phyloP scores from a whole-genome alignment of 441 rosid genomes.

The Syzygium malaccense region DNA sequence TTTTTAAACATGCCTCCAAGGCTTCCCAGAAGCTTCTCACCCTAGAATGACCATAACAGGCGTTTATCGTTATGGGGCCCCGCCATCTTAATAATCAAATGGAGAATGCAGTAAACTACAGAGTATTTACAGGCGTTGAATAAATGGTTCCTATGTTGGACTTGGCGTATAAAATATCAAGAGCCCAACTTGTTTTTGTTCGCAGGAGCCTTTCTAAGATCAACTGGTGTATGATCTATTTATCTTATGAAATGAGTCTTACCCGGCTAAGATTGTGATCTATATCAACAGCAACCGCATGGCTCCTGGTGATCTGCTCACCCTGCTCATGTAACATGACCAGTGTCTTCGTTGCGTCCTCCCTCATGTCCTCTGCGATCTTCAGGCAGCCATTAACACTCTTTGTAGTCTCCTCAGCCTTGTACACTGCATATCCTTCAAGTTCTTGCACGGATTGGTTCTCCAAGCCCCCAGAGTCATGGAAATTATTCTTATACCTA shows the following conservation, averaged over 20 bases:
- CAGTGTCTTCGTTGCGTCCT: conserved; percentile 62
- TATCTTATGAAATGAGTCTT: conserved; percentile 14
- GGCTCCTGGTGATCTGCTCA: conserved; percentile 79
- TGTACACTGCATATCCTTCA: conserved; percentile 67
- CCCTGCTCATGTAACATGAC: conserved; percentile 74
- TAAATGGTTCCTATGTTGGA: neutral
- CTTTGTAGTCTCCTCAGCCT: conserved; percentile 85
- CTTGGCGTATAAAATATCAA: neutral
- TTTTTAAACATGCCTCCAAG: conserved; percentile 8
- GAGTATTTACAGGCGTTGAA: neutral
- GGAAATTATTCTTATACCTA: conserved; percentile 66
- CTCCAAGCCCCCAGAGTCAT: conserved; percentile 68
- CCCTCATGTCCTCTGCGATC: conserved; percentile 87
- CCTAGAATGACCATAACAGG: neutral
- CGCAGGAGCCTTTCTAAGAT: neutral
- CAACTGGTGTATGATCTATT: neutral
- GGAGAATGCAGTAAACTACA: neutral
- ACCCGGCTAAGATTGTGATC: conserved; percentile 88
- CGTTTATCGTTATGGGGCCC: neutral
- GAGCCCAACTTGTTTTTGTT: neutral
- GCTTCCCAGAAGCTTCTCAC: conserved; percentile 17
- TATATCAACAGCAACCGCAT: conserved; percentile 52
- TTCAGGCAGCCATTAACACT: conserved; percentile 66
- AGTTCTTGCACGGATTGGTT: conserved; percentile 82
- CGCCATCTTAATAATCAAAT: neutral